Evolutionary conservation across 2,329 filamentous ascomycete genomes (phyloP).

Genomic region (Herpotrichia juniperi): DNA sequence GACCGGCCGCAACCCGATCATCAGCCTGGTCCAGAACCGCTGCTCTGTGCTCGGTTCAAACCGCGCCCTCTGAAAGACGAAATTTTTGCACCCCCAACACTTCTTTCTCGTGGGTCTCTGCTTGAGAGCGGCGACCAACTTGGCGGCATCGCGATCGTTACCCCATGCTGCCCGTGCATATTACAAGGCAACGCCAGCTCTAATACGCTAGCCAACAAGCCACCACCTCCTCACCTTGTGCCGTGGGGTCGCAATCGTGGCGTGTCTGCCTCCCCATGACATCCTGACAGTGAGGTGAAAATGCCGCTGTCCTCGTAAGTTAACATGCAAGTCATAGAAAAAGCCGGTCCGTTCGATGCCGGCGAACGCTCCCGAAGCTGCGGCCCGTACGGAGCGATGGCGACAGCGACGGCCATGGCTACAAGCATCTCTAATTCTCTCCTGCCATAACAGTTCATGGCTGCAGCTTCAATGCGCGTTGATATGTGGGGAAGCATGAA

Average conservation of each 20-base stretch:
- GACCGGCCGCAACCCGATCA: constrained; percentile 15
- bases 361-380: constrained; percentile 10
- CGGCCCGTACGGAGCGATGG: constrained; percentile 4
- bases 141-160: constrained; percentile 40
- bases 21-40: constrained; percentile 20
- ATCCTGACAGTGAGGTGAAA: constrained; percentile 9
- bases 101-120: neutral
- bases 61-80: neutral
- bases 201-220: constrained; percentile 15
- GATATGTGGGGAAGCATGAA: constrained; percentile 9
- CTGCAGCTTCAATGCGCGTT: too few species aligned
- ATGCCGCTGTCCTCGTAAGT: constrained; percentile 23
- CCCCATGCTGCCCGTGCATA: constrained; percentile 31
- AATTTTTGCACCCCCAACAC: neutral
- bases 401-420: neutral
- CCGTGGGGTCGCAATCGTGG: constrained; percentile 21
- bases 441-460: neutral
- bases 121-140: constrained; percentile 9
- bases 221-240: constrained; percentile 24
- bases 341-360: neutral
- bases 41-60: constrained; percentile 23
- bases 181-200: constrained; percentile 5
- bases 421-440: neutral
- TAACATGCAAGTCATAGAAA: constrained; percentile 32
- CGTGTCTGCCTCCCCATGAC: constrained; percentile 8